Percentiles rank a stretch among this genome's conserved stretches.
Evolutionary conservation across 2,329 filamentous ascomycete species (phyloP).

Genomic region (Penicillium sp.): DNA sequence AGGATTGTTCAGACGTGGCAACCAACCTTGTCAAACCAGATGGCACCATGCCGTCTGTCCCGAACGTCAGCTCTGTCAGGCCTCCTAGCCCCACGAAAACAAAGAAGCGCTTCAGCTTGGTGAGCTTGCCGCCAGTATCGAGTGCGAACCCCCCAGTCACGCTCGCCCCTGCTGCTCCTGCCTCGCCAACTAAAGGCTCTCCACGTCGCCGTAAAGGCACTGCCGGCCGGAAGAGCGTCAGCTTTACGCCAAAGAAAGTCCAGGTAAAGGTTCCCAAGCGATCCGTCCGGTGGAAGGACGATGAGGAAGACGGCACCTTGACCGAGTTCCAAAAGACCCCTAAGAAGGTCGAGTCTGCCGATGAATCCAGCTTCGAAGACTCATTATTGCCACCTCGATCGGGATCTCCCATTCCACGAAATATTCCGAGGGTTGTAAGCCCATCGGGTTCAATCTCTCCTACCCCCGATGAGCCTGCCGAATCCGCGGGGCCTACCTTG

Average conservation of each 20-base stretch:
- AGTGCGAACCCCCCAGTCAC: slow-evolving; percentile 23
- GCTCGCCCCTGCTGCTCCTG: slow-evolving; percentile 30
- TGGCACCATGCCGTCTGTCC: slow-evolving; percentile 48
- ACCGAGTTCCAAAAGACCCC: slow-evolving; percentile 90
- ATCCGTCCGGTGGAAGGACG: slow-evolving; percentile 83
- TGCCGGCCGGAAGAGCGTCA: slow-evolving; percentile 60
- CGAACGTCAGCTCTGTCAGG: slow-evolving; percentile 62
- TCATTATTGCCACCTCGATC: slow-evolving; percentile 37
- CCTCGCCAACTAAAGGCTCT: slow-evolving; percentile 64
- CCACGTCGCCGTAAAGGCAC: slow-evolving; percentile 66
- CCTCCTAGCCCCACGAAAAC: slow-evolving; percentile 65
- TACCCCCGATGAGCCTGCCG: slow-evolving; percentile 35
- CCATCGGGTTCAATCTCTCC: slow-evolving; percentile 47
- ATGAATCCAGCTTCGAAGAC: slow-evolving; percentile 50
- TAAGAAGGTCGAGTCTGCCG: slow-evolving; percentile 55
- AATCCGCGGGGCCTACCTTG: slow-evolving; percentile 50
- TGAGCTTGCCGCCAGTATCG: slow-evolving; percentile 24
- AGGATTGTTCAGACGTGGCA: slow-evolving; percentile 63
- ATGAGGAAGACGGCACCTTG: slow-evolving; percentile 73
- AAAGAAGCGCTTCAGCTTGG: slow-evolving; percentile 46
- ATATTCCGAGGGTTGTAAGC: slow-evolving; percentile 38
- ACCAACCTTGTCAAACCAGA: slow-evolving; percentile 87
- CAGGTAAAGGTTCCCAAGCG: slow-evolving; percentile 59
- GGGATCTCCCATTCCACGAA: slow-evolving; percentile 43
- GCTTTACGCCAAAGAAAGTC: slow-evolving; percentile 68